A percentile compares a stretch with the other conserved stretches of the same genome.
Conservation (phyloP, 495 filamentous ascomycete species). For the Entonaema liquescens region DNA sequence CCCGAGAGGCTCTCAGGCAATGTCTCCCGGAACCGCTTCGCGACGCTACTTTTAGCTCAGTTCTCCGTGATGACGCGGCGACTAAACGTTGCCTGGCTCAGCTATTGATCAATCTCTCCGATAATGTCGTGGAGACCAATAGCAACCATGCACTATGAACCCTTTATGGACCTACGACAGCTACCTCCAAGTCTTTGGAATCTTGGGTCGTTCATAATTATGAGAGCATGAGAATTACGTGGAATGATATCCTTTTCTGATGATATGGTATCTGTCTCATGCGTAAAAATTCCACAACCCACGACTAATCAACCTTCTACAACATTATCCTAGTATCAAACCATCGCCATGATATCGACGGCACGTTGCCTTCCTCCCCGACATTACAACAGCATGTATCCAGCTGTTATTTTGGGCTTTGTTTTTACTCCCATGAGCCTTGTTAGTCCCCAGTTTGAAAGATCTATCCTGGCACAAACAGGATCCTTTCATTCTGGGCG, state of each 20-base stretch:
- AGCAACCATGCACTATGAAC: conserved; percentile 43
- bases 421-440: not conserved
- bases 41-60: conserved; percentile 95
- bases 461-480: not conserved
- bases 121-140: conserved; percentile 78
- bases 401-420: not conserved
- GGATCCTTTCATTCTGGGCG: not conserved
- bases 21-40: conserved; percentile 96
- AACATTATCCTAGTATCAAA: not conserved
- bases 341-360: not conserved
- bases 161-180: not conserved
- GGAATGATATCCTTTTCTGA: not conserved
- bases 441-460: not conserved
- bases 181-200: not conserved
- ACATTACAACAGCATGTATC: not conserved
- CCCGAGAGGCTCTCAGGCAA: conserved; percentile 93
- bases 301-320: not conserved
- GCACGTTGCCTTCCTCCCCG: not conserved
- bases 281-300: too few species aligned
- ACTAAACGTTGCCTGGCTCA: conserved; percentile 98
- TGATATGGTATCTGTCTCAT: not conserved
- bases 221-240: not conserved
- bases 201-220: not conserved
- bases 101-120: conserved; percentile 94
- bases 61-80: conserved; percentile 95